phyloP scores from a whole-genome alignment of 2,329 filamentous ascomycete genomes.

The Colletotrichum sp. region DNA sequence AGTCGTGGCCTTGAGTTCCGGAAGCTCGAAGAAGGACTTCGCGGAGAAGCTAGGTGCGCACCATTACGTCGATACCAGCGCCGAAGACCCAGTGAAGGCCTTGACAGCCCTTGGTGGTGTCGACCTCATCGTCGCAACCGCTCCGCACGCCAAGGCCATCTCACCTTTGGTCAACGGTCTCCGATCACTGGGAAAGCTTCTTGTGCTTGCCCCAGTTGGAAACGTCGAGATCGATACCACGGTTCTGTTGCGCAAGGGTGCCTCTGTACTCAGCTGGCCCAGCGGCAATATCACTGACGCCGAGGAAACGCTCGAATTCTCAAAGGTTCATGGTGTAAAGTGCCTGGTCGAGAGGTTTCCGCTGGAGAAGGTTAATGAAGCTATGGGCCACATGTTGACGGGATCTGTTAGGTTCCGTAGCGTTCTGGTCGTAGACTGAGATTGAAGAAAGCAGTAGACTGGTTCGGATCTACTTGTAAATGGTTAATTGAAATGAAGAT shows the following conservation, averaged over 20 bases:
- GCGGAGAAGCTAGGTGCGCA: constrained; percentile 53
- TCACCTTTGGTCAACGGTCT: constrained; percentile 58
- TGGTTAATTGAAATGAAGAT: not conserved
- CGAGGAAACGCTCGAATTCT: constrained; percentile 71
- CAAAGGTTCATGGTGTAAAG: constrained; percentile 63
- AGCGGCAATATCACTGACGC: constrained; percentile 68
- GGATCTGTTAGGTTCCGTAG: constrained; percentile 51
- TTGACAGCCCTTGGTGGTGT: constrained; percentile 67
- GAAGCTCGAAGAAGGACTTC: constrained; percentile 71
- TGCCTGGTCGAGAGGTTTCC: constrained; percentile 71
- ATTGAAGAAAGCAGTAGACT: fast-evolving
- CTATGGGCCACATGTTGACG: constrained; percentile 44
- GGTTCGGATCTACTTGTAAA: fast-evolving
- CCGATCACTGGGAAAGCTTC: constrained; percentile 58
- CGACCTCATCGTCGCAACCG: constrained; percentile 65
- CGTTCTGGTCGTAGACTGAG: constrained; percentile 44
- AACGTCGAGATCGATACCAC: constrained; percentile 47
- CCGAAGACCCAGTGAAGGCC: constrained; percentile 51
- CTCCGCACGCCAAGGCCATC: constrained; percentile 63
- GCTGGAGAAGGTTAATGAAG: constrained; percentile 54
- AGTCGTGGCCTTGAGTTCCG: constrained; percentile 71
- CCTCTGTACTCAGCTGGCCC: constrained; percentile 68
- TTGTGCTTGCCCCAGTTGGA: constrained; percentile 61
- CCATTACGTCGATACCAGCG: constrained; percentile 56
- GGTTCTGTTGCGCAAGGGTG: constrained; percentile 51